Evolutionary conservation across 2,329 filamentous ascomycete species (phyloP).

Genomic region (Fusarium agapanthi): DNA sequence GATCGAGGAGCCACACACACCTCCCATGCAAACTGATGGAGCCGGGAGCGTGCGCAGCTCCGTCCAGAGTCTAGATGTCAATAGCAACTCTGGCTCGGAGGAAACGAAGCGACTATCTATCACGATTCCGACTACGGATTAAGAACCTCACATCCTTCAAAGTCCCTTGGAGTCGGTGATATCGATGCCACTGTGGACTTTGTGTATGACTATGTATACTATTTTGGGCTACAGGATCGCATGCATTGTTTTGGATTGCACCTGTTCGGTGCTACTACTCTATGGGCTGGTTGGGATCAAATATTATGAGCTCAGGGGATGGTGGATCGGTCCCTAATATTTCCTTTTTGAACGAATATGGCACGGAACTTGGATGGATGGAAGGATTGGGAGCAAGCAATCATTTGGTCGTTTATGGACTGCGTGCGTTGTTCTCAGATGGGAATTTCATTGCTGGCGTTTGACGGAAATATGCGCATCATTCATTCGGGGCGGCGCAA

Average conservation of each 20-base stretch:
- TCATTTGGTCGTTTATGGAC: not conserved
- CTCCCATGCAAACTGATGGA: constrained; percentile 44
- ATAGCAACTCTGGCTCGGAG: constrained; percentile 36
- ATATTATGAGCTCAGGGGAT: not conserved
- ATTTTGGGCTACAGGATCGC: constrained; percentile 27
- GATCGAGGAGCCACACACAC: constrained; percentile 43
- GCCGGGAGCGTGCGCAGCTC: constrained; percentile 40
- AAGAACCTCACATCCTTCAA: constrained; percentile 5
- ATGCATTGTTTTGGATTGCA: constrained; percentile 20
- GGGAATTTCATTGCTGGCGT: constrained; percentile 24
- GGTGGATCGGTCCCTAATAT: not conserved
- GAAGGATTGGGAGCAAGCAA: constrained; percentile 8
- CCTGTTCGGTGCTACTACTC: not conserved
- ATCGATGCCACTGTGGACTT: not conserved
- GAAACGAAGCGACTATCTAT: constrained; percentile 43
- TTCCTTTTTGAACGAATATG: constrained; percentile 21
- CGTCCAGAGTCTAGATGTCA: constrained; percentile 41
- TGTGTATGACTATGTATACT: constrained; percentile 40
- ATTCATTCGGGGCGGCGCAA: constrained; percentile 31
- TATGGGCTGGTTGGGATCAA: not conserved
- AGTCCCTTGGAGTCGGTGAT: not conserved
- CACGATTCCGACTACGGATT: constrained; percentile 38
- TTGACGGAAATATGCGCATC: constrained; percentile 26
- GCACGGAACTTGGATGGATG: constrained; percentile 18
- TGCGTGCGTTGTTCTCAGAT: not conserved